A percentile compares a stretch with the other conserved stretches of the same genome.
Evolutionary conservation across 176 grass and related monocot species (phyloP).

Genomic region (Phoenix roebelenii): DNA sequence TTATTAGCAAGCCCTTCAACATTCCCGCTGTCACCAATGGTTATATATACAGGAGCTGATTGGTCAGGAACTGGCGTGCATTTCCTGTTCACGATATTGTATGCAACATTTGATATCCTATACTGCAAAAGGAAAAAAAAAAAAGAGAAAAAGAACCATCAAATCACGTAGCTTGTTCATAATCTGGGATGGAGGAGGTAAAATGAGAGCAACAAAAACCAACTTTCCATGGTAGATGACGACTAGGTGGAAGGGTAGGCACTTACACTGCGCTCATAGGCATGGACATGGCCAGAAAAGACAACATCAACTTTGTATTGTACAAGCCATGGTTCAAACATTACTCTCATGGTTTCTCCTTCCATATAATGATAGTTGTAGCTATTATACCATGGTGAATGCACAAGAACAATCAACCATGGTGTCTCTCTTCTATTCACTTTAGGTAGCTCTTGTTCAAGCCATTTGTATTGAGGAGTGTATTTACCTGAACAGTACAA

Average conservation of each 20-base stretch:
- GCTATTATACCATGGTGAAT: slow-evolving; percentile 72
- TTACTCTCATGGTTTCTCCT: slow-evolving; percentile 53
- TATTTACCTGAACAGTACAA: slow-evolving; percentile 35
- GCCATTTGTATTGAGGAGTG: slow-evolving; percentile 62
- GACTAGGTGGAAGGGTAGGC: too few species aligned
- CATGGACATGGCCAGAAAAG: slow-evolving; percentile 46
- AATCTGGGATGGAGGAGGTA: too few species aligned
- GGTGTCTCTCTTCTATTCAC: slow-evolving; percentile 39
- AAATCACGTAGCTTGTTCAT: background rate
- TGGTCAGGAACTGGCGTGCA: slow-evolving; percentile 18
- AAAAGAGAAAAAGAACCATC: background rate
- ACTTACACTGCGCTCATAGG: slow-evolving; percentile 54
- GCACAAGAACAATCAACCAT: slow-evolving; percentile 47
- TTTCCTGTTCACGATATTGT: slow-evolving; percentile 39
- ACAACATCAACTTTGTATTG: slow-evolving; percentile 40
- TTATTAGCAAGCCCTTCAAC: slow-evolving; percentile 48
- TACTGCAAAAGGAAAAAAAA: slow-evolving; percentile 26
- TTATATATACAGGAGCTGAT: slow-evolving; percentile 52
- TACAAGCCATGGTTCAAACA: slow-evolving; percentile 49
- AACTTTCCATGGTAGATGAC: too few species aligned
- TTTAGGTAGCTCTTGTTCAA: slow-evolving; percentile 26
- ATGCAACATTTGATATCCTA: slow-evolving; percentile 52
- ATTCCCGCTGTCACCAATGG: slow-evolving; percentile 65
- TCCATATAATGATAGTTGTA: slow-evolving; percentile 75
- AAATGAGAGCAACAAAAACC: too few species aligned